These are phyloP conservation scores for Chlorophyllum brunneum DNA, from an alignment of 768 basidiomycete species.

Conservation along the genomic window DNA sequence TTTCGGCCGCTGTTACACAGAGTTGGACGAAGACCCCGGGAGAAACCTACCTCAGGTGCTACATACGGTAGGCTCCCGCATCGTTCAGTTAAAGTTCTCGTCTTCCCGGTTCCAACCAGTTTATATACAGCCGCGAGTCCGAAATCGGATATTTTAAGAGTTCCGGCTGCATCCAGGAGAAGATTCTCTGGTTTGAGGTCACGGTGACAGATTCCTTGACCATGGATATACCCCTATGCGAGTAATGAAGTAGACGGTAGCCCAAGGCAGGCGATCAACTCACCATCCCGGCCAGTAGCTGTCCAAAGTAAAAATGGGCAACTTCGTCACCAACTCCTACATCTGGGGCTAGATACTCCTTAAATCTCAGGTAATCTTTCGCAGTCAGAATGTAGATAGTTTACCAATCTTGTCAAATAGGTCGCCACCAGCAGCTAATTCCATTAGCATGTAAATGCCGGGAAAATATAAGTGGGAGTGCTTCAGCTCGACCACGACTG, in stretches of 20 bases:
- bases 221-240: slow-evolving; percentile 77
- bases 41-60: slow-evolving; percentile 77
- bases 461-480: slow-evolving; percentile 58
- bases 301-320: slow-evolving; percentile 87
- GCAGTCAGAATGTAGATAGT: slow-evolving; percentile 19
- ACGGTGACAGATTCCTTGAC: slow-evolving; percentile 89
- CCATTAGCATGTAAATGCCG: slow-evolving; percentile 89
- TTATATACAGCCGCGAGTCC: slow-evolving; percentile 89
- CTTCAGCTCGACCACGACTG: slow-evolving; percentile 67
- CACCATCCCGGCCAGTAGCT: slow-evolving; percentile 82
- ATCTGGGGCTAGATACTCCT: slow-evolving; percentile 67
- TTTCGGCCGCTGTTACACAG: slow-evolving; percentile 22
- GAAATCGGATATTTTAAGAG: slow-evolving; percentile 93
- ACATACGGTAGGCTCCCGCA: slow-evolving; percentile 95
- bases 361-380: background rate
- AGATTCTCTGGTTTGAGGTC: slow-evolving; percentile 98
- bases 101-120: slow-evolving; percentile 77
- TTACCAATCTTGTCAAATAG: slow-evolving; percentile 97
- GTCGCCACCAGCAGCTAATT: slow-evolving; percentile 91
- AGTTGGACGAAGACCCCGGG: background rate
- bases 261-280: slow-evolving; percentile 19
- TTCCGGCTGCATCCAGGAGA: slow-evolving; percentile 77
- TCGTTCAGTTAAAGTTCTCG: slow-evolving; percentile 68
- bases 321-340: slow-evolving; percentile 82
- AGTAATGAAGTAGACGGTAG: background rate